Percentiles rank a stretch among this genome's conserved stretches.
Evolutionary conservation across 306 rosid species (phyloP).

Genomic region (Elaeagnus macrophylla): DNA sequence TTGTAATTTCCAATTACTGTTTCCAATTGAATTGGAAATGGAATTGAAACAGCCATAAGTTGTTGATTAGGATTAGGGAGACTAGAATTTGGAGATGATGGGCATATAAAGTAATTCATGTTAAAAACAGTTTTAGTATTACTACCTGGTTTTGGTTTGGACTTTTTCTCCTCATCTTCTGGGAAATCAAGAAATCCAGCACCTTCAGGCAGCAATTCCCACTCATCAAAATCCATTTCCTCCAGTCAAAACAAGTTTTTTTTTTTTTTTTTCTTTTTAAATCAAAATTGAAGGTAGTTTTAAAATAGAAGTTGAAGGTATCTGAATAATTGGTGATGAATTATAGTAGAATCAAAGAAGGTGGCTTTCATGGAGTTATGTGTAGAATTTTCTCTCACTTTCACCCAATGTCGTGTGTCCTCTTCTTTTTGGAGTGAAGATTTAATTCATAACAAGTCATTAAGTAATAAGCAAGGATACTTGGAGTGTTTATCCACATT

Average conservation of each 20-base stretch:
- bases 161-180: slow-evolving; percentile 36
- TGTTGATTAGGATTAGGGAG: slow-evolving; percentile 4
- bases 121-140: slow-evolving; percentile 31
- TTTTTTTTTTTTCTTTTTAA: not conserved
- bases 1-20: not conserved
- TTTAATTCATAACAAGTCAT: slow-evolving; percentile 10
- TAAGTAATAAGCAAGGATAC: slow-evolving; percentile 10
- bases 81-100: slow-evolving; percentile 30
- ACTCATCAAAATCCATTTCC: slow-evolving; percentile 61
- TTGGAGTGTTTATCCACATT: slow-evolving; percentile 32
- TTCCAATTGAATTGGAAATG: slow-evolving; percentile 12
- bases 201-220: slow-evolving; percentile 58
- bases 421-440: slow-evolving; percentile 22
- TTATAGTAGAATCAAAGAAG: slow-evolving; percentile 24
- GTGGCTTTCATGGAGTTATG: slow-evolving; percentile 41
- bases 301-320: not conserved
- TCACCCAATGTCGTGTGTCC: slow-evolving; percentile 3
- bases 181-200: slow-evolving; percentile 45
- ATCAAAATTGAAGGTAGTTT: slow-evolving; percentile 1
- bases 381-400: slow-evolving; percentile 17
- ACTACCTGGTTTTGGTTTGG: slow-evolving; percentile 14
- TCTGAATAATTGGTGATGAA: slow-evolving; percentile 7
- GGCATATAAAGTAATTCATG: slow-evolving; percentile 44
- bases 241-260: not conserved
- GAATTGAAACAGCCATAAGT: slow-evolving; percentile 15